Base-by-base conservation (phyloP, 2,329 filamentous ascomycete genomes). In the Verticillium dahliae region DNA sequence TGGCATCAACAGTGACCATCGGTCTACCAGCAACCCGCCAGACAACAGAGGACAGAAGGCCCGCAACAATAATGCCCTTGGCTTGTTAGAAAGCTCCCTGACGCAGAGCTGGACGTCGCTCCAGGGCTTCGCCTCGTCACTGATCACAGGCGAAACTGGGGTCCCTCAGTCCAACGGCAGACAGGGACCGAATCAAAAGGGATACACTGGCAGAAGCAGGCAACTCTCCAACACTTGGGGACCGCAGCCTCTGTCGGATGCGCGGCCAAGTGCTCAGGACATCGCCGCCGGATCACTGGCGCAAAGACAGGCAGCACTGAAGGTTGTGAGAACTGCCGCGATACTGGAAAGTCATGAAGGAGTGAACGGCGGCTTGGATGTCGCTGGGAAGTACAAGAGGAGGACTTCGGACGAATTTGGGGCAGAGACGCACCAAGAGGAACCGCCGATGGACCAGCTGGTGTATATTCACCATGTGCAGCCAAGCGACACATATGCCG, bases 401-500 rank as follows among this genome's bases (percentile, higher is more conserved):
- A 81, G 89, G 66, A 87, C 83, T 57, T 91, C 89, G 4, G 88
- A 91, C 68, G 88, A 91, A 59, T 69, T 76, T n/a, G 61, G 73
- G 34, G 68, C 67, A 18, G 61, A 67, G 52, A 67, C 73, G 35
- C 65, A 71, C 10, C 78, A 76, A 59, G 83, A 87, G 58, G 81
- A 86, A 38, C 86, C 89, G 38, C 81, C 86, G 58, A 83, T 86
- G 67, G 90, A 96, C 67, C 90, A 91, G 27, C 78, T 98, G 65
- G 93, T 94, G 18, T 99, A 98, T 73, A 81, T 98, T 59, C 95
- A 99, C 75, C 87, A 90, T 69, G 91, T 98, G 18, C 84, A 88
- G 68, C 85, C 88, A 14, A 85, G 85, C 55, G 95, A 99, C 75
- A 98, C 92, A 1, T 87, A 98, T 67, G 92, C 93, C 1, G 94